Percentiles rank a stretch among this genome's conserved stretches.
These are phyloP conservation scores for Nemania sp. DNA, from an alignment of 2,329 filamentous ascomycete genomes.

Conservation along the genomic window DNA sequence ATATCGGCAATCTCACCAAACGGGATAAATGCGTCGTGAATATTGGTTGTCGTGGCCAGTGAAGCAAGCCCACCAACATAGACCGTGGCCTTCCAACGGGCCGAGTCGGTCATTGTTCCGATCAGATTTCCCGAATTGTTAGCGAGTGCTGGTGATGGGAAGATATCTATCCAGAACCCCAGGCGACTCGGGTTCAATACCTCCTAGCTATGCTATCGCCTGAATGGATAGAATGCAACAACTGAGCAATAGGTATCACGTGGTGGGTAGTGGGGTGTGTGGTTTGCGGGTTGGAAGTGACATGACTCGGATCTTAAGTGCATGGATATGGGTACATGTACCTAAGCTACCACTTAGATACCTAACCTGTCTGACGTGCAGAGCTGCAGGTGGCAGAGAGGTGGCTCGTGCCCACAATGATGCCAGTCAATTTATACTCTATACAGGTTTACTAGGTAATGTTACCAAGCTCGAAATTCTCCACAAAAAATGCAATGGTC, in stretches of 20 bases:
- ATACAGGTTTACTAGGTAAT: background rate
- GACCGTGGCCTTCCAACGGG: constrained; percentile 89
- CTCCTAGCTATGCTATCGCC: constrained; percentile 7
- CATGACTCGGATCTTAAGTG: constrained; percentile 3
- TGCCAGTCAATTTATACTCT: background rate
- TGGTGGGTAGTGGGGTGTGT: constrained; percentile 13
- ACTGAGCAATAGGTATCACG: constrained; percentile 22
- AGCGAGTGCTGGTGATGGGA: constrained; percentile 5
- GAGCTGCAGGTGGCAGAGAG: constrained; percentile 1
- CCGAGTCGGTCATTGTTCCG: constrained; percentile 78
- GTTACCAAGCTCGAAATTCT: constrained; percentile 3
- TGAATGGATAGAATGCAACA: constrained; percentile 12
- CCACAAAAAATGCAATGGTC: constrained; percentile 22
- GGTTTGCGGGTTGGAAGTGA: background rate
- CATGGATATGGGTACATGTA: background rate
- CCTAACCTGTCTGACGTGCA: too few relatives aligned
- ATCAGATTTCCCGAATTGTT: constrained; percentile 13
- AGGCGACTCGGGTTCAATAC: background rate
- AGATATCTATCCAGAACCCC: background rate
- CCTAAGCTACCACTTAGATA: too few relatives aligned
- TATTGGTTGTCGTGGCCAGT: constrained; percentile 77
- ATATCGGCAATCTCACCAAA: constrained; percentile 97
- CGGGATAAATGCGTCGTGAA: constrained; percentile 93
- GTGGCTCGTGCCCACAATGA: constrained; percentile 20
- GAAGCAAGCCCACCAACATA: constrained; percentile 91